Percentiles rank a stretch among this genome's conserved stretches.
Conservation (phyloP, 176 grass and related monocot species). For the Ananas comosus region DNA sequence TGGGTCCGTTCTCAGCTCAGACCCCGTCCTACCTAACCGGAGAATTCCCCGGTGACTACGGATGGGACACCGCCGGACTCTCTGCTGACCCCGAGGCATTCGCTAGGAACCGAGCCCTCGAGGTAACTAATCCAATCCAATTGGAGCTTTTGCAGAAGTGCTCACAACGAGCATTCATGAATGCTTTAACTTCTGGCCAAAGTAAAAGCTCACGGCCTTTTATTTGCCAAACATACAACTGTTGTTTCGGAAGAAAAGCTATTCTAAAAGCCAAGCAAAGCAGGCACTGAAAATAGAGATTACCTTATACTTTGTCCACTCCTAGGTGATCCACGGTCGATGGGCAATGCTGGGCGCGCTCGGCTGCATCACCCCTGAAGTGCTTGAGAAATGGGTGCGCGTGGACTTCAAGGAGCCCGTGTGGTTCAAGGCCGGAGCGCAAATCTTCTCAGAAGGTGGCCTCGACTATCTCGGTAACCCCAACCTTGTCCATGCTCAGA, state of each 20-base stretch:
- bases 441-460: not conserved
- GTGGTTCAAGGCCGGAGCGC: not conserved
- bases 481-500: conserved; percentile 30
- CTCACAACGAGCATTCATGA: too few relatives aligned
- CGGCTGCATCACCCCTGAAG: not conserved
- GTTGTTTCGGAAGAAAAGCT: too few relatives aligned
- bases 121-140: not conserved
- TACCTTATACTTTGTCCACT: too few relatives aligned
- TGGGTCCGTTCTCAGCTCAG: conserved; percentile 1
- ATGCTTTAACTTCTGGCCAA: too few relatives aligned
- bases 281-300: too few relatives aligned
- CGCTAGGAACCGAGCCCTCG: not conserved
- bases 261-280: too few relatives aligned
- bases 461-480: not conserved
- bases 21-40: conserved; percentile 12
- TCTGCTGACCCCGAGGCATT: not conserved
- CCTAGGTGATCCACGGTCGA: conserved; percentile 57
- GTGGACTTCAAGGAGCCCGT: not conserved
- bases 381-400: conserved; percentile 16
- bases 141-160: not conserved
- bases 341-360: conserved; percentile 1
- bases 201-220: too few relatives aligned
- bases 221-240: too few relatives aligned
- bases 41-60: not conserved
- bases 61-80: not conserved